Evolutionary conservation across 768 basidiomycete genomes (phyloP).

Genomic region (Rickenella mellea): DNA sequence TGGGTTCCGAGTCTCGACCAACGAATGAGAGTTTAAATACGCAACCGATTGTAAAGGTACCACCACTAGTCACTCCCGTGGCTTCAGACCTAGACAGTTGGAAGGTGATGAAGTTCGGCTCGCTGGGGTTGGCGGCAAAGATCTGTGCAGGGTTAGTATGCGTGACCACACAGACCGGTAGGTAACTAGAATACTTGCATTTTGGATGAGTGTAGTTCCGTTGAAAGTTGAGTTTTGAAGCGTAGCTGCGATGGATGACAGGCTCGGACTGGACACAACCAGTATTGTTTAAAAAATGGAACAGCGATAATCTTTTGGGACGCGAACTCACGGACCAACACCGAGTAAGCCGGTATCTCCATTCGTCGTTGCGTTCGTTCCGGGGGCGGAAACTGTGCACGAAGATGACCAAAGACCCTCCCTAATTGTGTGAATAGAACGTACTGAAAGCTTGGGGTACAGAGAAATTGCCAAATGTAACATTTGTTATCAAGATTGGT

Average conservation of each 20-base stretch:
- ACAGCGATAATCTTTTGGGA: not conserved
- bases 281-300: not conserved
- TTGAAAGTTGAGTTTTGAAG: not conserved
- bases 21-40: too few relatives aligned
- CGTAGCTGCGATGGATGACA: not conserved
- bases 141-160: not conserved
- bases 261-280: not conserved
- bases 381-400: not conserved
- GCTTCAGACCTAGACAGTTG: slow-evolving; percentile 6
- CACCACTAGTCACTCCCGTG: slow-evolving; percentile 9
- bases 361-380: not conserved
- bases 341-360: not conserved
- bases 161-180: not conserved
- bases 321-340: not conserved
- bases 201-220: not conserved
- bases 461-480: not conserved
- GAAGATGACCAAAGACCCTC: not conserved
- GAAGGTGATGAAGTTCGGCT: slow-evolving; percentile 9
- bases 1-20: too few relatives aligned
- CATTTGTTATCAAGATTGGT: not conserved
- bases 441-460: not conserved
- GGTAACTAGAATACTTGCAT: not conserved
- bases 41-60: slow-evolving; percentile 11
- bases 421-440: not conserved
- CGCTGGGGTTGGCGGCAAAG: not conserved